Base-by-base conservation (phyloP, 1,284 basidiomycete species). In the Apiotrichum gracile region DNA sequence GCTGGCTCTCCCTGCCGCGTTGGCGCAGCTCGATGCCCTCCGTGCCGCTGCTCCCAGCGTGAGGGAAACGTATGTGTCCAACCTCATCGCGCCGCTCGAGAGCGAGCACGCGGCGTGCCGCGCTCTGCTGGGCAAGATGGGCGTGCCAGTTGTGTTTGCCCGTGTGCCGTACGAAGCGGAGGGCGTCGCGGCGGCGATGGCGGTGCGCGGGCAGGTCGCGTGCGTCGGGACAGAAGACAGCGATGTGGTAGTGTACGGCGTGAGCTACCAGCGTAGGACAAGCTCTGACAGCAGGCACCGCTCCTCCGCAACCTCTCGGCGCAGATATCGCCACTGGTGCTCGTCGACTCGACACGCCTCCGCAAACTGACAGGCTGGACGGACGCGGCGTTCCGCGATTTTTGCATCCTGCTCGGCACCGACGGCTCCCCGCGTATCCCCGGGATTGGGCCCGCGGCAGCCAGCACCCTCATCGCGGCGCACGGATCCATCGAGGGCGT, bases 191-290 rank as follows among this genome's bases (percentile, higher is more conserved):
- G 81, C 86, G 2, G 80, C 85, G 4, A 76, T 92, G 41, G 88
- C 88, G 8, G 62, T 82, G 14, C 75, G 81, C 17, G 89, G 90
- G 0, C 63, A 80, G 38, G 90, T 86, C 0, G 88, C 92, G 70
- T 90, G 82, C 65, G 90, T 92, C 17, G 87, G 82, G 2, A 91
- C 86, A 54, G 90, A 93, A 74, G 90, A 93, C 70, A 88, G 87
- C 17, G 74, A 76, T 52, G 74, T 75, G 13, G 29, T 76, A 4
- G 72, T 61, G 1, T 73, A 72, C 42, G 68, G 67, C 8, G 70
- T 70, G 62, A 58, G 68, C 61, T 34, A 25, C 12, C 5, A 17
- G 17, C 5, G 4, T 17, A 12, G 22, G 52, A n/a, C 16, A 12
- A 3, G n/a, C 4, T 7, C 27, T 43, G 42, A 43, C 42, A 6